Evolutionary conservation across 345 rosid genomes (phyloP).

Genomic region (Erodium maritimum): DNA sequence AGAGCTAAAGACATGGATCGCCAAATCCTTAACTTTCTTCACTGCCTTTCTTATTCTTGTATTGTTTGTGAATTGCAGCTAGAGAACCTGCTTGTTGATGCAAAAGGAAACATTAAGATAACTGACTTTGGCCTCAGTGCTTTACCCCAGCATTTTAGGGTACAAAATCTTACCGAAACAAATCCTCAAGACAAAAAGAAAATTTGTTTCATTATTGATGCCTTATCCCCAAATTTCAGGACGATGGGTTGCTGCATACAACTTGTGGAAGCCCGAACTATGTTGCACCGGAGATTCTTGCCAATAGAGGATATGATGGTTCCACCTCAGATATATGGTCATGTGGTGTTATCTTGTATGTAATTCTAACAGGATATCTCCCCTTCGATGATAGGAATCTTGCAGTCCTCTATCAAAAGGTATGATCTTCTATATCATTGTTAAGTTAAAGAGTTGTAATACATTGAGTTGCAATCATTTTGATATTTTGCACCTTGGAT

Average conservation of each 20-base stretch:
- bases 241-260: constrained; percentile 85
- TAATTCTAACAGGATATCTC: constrained; percentile 75
- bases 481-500: neutral
- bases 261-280: constrained; percentile 99
- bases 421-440: constrained; percentile 8
- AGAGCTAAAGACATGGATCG: neutral
- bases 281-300: constrained; percentile 89
- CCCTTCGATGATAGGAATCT: constrained; percentile 96
- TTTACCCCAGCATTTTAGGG: constrained; percentile 85
- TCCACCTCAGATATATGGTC: constrained; percentile 92
- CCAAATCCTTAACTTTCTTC: neutral
- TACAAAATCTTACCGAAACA: constrained; percentile 14
- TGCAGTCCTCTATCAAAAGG: constrained; percentile 91
- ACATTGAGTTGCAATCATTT: neutral
- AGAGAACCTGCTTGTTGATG: constrained; percentile 80
- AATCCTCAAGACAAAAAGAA: neutral
- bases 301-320: constrained; percentile 81
- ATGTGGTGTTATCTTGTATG: constrained; percentile 82
- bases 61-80: constrained; percentile 33
- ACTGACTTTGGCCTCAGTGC: constrained; percentile 97
- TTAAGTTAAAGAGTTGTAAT: neutral
- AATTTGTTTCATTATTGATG: neutral
- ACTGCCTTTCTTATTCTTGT: neutral
- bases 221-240: constrained; percentile 24
- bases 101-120: constrained; percentile 72